Percentiles rank a stretch among this genome's conserved stretches.
Conservation (phyloP, 352 stramenopile species). For the Pythium vanterpoolii region DNA sequence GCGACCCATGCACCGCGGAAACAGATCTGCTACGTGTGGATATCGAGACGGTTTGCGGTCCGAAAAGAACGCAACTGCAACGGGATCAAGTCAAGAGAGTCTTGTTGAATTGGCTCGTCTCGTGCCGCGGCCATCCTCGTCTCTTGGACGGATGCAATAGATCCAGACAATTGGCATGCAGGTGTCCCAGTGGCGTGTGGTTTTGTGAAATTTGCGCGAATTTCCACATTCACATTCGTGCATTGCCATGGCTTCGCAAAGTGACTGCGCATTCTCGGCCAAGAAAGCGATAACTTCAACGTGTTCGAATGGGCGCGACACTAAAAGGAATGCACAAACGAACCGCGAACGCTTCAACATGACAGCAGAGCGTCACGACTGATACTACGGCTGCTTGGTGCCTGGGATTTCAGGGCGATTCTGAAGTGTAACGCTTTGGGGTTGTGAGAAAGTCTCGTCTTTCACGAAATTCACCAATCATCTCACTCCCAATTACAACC, state of each 20-base stretch:
- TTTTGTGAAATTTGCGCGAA: slow-evolving; percentile 14
- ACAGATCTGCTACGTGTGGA: slow-evolving; percentile 4
- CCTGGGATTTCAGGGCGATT: slow-evolving; percentile 21
- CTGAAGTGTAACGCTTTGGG: slow-evolving; percentile 25
- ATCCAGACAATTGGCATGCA: slow-evolving; percentile 9
- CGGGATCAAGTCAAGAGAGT: slow-evolving; percentile 7
- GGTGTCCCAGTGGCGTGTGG: slow-evolving; percentile 1
- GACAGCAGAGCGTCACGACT: slow-evolving; percentile 20
- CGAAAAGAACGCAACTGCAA: slow-evolving; percentile 14
- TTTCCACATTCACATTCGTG: background rate
- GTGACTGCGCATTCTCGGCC: slow-evolving; percentile 19
- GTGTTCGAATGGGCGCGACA: slow-evolving; percentile 9
- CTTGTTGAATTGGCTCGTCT: slow-evolving; percentile 5
- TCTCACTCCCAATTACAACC: background rate
- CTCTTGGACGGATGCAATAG: slow-evolving; percentile 1
- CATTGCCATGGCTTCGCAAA: too few relatives aligned
- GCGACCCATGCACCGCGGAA: slow-evolving; percentile 1
- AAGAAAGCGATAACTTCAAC: slow-evolving; percentile 20
- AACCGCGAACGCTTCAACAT: slow-evolving; percentile 11
- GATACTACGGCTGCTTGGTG: too few relatives aligned
- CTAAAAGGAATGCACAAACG: slow-evolving; percentile 25
- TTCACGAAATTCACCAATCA: too few relatives aligned
- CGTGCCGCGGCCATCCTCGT: background rate
- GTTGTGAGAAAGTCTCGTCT: slow-evolving; percentile 26
- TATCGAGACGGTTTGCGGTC: slow-evolving; percentile 11